Percentiles rank a stretch among this genome's conserved stretches.
These are phyloP conservation scores for Lophiostoma macrostomum DNA, from an alignment of 495 filamentous ascomycete species.

Conservation along the genomic window DNA sequence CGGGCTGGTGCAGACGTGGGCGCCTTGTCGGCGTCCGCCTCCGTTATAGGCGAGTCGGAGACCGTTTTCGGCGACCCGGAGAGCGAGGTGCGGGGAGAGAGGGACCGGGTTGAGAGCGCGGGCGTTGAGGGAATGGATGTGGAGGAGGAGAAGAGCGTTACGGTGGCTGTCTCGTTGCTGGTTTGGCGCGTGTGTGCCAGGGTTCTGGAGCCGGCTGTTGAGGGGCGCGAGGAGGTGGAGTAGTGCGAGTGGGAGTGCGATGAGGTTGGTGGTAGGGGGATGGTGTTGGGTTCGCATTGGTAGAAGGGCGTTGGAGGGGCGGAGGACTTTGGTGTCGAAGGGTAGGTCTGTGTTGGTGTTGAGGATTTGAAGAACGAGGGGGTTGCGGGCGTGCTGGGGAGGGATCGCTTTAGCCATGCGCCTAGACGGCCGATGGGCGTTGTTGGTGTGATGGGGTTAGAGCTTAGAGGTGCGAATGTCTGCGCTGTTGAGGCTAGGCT, in stretches of 20 bases:
- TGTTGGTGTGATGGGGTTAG: conserved; percentile 32
- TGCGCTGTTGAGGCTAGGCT: conserved; percentile 8
- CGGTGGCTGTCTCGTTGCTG: conserved; percentile 23
- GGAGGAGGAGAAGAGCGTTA: conserved; percentile 21
- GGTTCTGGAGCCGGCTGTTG: conserved; percentile 19
- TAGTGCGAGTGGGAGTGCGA: neutral
- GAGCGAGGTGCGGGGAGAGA: too few species aligned
- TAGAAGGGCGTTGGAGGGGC: conserved; percentile 13
- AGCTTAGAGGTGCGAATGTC: conserved; percentile 19
- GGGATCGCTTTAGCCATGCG: conserved; percentile 30
- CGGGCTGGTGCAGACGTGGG: neutral
- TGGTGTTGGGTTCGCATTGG: conserved; percentile 18
- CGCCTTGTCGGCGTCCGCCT: too few species aligned
- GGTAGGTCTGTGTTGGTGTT: neutral
- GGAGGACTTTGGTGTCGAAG: neutral
- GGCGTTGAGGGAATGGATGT: conserved; percentile 19
- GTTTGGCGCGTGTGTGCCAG: conserved; percentile 24
- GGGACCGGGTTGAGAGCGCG: conserved; percentile 12
- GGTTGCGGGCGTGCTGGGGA: conserved; percentile 20
- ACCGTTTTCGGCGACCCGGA: too few species aligned
- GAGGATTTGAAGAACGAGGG: conserved; percentile 17
- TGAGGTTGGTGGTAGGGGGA: neutral
- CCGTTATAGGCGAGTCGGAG: too few species aligned
- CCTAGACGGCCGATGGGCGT: conserved; percentile 25
- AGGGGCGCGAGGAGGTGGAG: conserved; percentile 3